Percentiles rank a stretch among this genome's conserved stretches.
Evolutionary conservation across 768 basidiomycete genomes (phyloP).

Genomic region (Phylloporus rhodoxanthus): DNA sequence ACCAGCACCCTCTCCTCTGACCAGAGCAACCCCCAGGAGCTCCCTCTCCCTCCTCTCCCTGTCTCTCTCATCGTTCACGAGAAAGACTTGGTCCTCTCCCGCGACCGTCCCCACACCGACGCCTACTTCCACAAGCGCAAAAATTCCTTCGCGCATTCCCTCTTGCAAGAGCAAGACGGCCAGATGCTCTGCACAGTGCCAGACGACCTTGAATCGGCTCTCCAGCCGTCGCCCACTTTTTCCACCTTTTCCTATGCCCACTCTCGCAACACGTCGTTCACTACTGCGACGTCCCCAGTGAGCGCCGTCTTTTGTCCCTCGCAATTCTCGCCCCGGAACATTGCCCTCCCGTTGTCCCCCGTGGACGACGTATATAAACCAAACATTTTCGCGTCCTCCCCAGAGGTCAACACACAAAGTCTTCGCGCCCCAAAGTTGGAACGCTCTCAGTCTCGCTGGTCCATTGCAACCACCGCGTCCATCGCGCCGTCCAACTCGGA

Average conservation of each 20-base stretch:
- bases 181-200: constrained; percentile 10
- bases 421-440: constrained; percentile 6
- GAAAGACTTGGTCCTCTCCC: constrained; percentile 20
- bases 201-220: constrained; percentile 24
- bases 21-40: constrained; percentile 26
- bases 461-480: constrained; percentile 30
- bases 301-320: constrained; percentile 13
- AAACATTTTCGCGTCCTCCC: background rate
- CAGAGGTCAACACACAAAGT: background rate
- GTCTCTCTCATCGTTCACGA: constrained; percentile 30
- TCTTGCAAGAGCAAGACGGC: constrained; percentile 13
- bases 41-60: constrained; percentile 20
- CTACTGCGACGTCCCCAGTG: constrained; percentile 19
- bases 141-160: constrained; percentile 8
- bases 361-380: constrained; percentile 2
- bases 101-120: constrained; percentile 11
- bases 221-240: constrained; percentile 24
- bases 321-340: constrained; percentile 20
- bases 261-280: constrained; percentile 25
- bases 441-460: constrained; percentile 24
- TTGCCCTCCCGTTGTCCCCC: constrained; percentile 25
- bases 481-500: constrained; percentile 15
- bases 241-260: constrained; percentile 24
- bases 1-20: constrained; percentile 31
- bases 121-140: constrained; percentile 11